Evolutionary conservation across 2,329 filamentous ascomycete genomes (phyloP).

Genomic region (Talaromyces albobiverticillius): DNA sequence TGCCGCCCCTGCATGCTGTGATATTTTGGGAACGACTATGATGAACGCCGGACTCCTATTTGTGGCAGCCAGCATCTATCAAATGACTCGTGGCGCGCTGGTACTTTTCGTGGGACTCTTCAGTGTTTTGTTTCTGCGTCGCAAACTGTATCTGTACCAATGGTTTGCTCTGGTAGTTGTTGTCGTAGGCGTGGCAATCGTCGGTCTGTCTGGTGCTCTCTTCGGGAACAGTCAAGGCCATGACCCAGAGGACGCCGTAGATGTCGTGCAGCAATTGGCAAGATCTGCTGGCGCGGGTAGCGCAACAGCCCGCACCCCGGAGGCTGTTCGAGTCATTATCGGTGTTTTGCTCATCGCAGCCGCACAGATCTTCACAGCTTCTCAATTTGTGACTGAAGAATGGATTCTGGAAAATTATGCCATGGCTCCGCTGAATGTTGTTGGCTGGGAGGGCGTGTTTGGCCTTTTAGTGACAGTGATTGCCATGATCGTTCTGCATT

Average conservation of each 20-base stretch:
- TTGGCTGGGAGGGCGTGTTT: slow-evolving; percentile 95
- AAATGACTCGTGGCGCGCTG: slow-evolving; percentile 94
- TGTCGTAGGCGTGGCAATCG: slow-evolving; percentile 80
- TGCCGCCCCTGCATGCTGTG: slow-evolving; percentile 83
- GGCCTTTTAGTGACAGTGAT: slow-evolving; percentile 77
- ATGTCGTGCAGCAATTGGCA: slow-evolving; percentile 27
- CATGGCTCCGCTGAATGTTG: slow-evolving; percentile 83
- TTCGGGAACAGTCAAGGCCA: slow-evolving; percentile 62
- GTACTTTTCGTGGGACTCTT: slow-evolving; percentile 96
- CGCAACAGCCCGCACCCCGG: slow-evolving; percentile 46
- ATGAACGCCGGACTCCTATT: slow-evolving; percentile 96
- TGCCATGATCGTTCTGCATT: slow-evolving; percentile 76
- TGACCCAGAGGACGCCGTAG: slow-evolving; percentile 30
- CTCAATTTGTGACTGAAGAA: slow-evolving; percentile 94
- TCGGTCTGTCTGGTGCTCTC: slow-evolving; percentile 84
- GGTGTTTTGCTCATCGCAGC: slow-evolving; percentile 88
- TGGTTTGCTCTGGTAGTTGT: slow-evolving; percentile 88
- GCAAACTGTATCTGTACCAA: slow-evolving; percentile 80
- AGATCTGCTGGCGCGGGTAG: slow-evolving; percentile 41
- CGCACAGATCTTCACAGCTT: slow-evolving; percentile 94
- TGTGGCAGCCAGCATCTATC: slow-evolving; percentile 93
- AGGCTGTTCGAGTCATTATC: slow-evolving; percentile 67
- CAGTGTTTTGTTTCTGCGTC: slow-evolving; percentile 83
- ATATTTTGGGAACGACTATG: slow-evolving; percentile 90
- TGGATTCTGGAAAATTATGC: slow-evolving; percentile 78